Conservation (phyloP, 495 filamentous ascomycete genomes). For the Talaromyces thailandensis region DNA sequence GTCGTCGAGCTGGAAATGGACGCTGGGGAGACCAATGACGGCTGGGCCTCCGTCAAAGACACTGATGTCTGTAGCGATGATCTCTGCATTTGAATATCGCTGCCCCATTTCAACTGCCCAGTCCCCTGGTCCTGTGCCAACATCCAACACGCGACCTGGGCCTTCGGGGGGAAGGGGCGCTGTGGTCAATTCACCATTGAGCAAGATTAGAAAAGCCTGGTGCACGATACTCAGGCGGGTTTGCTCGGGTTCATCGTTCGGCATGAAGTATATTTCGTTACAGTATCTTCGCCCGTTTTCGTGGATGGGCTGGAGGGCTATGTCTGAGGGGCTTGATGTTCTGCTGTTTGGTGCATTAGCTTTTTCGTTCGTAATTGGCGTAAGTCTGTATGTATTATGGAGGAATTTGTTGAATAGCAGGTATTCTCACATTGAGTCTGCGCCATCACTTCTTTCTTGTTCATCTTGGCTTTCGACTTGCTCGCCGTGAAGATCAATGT, state of each 20-base stretch:
- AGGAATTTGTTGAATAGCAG: not conserved
- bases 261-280: slow-evolving; percentile 60
- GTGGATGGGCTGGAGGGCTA: slow-evolving; percentile 45
- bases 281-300: slow-evolving; percentile 65
- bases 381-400: not conserved
- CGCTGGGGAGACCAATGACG: slow-evolving; percentile 49
- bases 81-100: slow-evolving; percentile 49
- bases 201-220: slow-evolving; percentile 52
- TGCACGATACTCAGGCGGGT: slow-evolving; percentile 60
- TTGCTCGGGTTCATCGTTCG: slow-evolving; percentile 66
- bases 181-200: slow-evolving; percentile 50
- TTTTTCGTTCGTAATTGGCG: slow-evolving; percentile 6
- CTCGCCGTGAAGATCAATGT: not conserved
- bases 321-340: slow-evolving; percentile 43
- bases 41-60: slow-evolving; percentile 33
- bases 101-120: slow-evolving; percentile 70
- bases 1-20: slow-evolving; percentile 64
- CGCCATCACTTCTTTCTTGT: not conserved
- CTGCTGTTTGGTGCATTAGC: slow-evolving; percentile 25
- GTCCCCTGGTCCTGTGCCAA: slow-evolving; percentile 62
- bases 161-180: slow-evolving; percentile 44
- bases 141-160: slow-evolving; percentile 50
- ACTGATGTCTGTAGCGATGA: slow-evolving; percentile 62
- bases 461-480: not conserved
- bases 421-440: slow-evolving; percentile 4